A percentile compares a stretch with the other conserved stretches of the same genome.
Conservation (phyloP, 78 protist genomes). For the Dictyostelium capitatum region DNA sequence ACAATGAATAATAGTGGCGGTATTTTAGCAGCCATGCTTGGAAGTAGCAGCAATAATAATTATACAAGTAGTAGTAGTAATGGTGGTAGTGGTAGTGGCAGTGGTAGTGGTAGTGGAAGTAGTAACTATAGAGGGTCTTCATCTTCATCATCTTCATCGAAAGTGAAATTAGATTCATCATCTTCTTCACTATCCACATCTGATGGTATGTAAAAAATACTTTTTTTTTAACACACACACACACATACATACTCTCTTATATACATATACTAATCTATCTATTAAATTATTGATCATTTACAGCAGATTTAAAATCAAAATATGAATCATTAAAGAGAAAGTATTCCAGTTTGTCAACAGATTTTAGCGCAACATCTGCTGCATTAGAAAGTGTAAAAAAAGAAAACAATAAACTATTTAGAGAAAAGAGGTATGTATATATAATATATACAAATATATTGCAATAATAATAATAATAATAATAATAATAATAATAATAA, state of each 20-base stretch:
- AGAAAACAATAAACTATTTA: constrained; percentile 25
- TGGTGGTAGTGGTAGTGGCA: not conserved
- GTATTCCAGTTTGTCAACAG: not conserved
- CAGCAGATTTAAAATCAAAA: constrained; percentile 34
- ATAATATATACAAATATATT: too few species aligned
- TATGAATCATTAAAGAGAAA: constrained; percentile 51
- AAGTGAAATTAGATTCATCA: not conserved
- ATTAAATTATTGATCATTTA: too few species aligned
- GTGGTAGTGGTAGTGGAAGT: not conserved
- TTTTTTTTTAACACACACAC: too few species aligned
- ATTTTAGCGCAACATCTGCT: not conserved
- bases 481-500: too few species aligned
- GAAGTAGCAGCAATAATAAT: not conserved
- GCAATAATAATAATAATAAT: too few species aligned
- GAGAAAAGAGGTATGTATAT: constrained; percentile 47
- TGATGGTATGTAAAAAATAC: not conserved
- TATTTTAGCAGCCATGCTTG: constrained; percentile 13
- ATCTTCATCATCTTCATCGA: not conserved
- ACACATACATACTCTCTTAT: too few species aligned
- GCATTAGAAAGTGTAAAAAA: constrained; percentile 11
- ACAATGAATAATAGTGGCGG: not conserved
- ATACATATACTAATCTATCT: too few species aligned
- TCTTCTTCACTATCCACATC: not conserved
- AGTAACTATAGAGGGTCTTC: not conserved
- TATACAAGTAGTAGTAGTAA: not conserved